A percentile compares a stretch with the other conserved stretches of the same genome.
Conservation (phyloP, 2,329 filamentous ascomycete genomes). For the Colletotrichum spaethianum region DNA sequence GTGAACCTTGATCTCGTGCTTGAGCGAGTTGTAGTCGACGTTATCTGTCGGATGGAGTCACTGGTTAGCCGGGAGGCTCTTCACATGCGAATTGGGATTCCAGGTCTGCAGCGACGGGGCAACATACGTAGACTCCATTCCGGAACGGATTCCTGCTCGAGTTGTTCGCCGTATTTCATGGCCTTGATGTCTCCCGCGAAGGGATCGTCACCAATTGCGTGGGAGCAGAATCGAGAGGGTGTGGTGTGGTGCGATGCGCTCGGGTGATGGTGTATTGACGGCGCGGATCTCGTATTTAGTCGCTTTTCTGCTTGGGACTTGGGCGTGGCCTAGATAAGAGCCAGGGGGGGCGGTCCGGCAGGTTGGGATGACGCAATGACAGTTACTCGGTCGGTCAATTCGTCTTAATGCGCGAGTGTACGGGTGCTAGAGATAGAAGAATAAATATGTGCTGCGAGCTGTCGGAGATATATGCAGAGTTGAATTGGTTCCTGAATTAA, state of each 20-base stretch:
- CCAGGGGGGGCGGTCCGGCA: neutral
- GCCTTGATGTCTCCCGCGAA: constrained; percentile 20
- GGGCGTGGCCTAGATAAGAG: constrained; percentile 32
- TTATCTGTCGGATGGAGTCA: constrained; percentile 70
- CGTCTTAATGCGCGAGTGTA: neutral
- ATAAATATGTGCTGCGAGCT: neutral
- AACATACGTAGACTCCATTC: constrained; percentile 82
- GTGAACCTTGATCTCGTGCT: constrained; percentile 85
- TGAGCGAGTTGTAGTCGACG: constrained; percentile 90
- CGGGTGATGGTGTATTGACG: constrained; percentile 8
- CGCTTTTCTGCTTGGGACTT: constrained; percentile 22
- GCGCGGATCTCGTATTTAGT: constrained; percentile 38
- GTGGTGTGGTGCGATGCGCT: neutral
- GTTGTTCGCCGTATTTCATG: constrained; percentile 85
- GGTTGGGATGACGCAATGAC: constrained; percentile 39
- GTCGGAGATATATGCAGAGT: constrained; percentile 8
- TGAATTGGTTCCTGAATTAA: neutral
- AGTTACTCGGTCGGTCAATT: constrained; percentile 27
- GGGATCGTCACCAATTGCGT: constrained; percentile 33
- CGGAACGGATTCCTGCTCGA: constrained; percentile 83
- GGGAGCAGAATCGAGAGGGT: neutral
- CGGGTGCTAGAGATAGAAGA: neutral
- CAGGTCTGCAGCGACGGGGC: neutral
- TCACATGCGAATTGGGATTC: constrained; percentile 13
- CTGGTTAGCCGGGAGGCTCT: constrained; percentile 12